Base-by-base conservation (phyloP, 352 stramenopile genomes). In the Aphanomyces astaci region DNA sequence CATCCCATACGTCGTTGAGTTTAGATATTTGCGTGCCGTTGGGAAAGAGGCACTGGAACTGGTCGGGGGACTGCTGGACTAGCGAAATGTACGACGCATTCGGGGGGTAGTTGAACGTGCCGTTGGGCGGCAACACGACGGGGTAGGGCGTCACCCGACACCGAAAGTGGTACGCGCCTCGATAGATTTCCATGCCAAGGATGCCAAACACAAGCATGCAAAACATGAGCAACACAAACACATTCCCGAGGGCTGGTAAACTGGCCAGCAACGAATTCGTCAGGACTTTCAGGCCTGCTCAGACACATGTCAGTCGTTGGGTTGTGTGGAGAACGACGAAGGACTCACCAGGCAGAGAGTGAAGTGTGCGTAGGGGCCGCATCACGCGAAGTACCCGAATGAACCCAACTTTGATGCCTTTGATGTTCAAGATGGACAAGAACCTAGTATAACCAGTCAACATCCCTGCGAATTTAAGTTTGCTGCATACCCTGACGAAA, bases 351-450 rank as follows among this genome's bases (percentile, higher is more conserved):
- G 79, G 76, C 9, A 88, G 76, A 27, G 81, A 78, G 15, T 88
- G 86, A n/a, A 90, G 73, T 5, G 90, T 52, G 95, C 88, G 45
- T 96, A 89, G 30, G 0, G 51, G 51, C 30, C 51, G 51, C 82
- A 92, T 46, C 78, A 76, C n/a, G 79, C 92, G 77, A 97, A 98
- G 52, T 85, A 86, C 55, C 97, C 89, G 13, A 98, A 83, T 59
- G 30, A 33, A 59, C 11, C 51, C 30, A 13, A 59, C 24, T 59
- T 59, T 59, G 62, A 98, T 96, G 30, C 97, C 86, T 33, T 86
- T 90, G 46, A 98, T 96, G 49, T 95, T 97, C 56, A 98, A 74
- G 65, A 98, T 97, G 25, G 98, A 79, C 75, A 97, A 63, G 91
- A 98, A 13, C 81, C 96, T 48, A 98, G n/a, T n/a, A n/a, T n/a